Evolutionary conservation across 257 asterid species (phyloP), one percentile per base, ranked within the genome.

Genomic region (Parsonsia alboflavescens): DNA sequence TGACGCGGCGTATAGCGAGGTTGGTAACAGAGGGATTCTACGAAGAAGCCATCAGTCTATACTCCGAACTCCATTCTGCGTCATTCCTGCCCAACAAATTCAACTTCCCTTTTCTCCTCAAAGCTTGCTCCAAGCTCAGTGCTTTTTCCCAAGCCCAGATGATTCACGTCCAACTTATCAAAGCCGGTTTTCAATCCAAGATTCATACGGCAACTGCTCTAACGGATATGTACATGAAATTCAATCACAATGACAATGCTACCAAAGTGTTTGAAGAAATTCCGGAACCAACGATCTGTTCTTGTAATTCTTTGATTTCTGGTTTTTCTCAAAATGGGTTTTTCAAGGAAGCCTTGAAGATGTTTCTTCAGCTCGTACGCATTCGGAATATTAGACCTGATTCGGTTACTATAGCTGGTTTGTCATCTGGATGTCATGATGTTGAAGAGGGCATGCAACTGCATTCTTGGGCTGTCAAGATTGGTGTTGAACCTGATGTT

Each of bases 41-140:
- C 89, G 84, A 58, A 82, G 93, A 89, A 82, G 97, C 94, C 82
- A 81, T 92, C 69, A 64, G 66, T 9, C 84, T 87, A 30, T 85
- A 82, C 81, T 61, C 91, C 10, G 86, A 79, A 6, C 84, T 80
- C 84, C 91, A 86, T 75, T 79, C 93, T 65, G 75, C 80, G 46
- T 70, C 75, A 12, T 36, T 84, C 19, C 74, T 77, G 59, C 93
- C 89, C 57, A 70, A 86, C 21, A 85, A 89, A 59, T 89, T 88
- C 88, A 86, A 96, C 61, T 90, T 90, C 65, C 99, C 98, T 52
- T 83, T 82, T 76, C 86, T 94, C 81, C 92, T 92, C 87, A 92
- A 92, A 80, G 93, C 98, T 44, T 94, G 97, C 77, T 85, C 89
- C 72, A 84, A 85, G 64, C 86, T 92, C 64, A 83, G 73, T 45